Percentiles rank a stretch among this genome's conserved stretches.
Conservation (phyloP, 1,284 basidiomycete species). For the Naganishia liquefaciens region DNA sequence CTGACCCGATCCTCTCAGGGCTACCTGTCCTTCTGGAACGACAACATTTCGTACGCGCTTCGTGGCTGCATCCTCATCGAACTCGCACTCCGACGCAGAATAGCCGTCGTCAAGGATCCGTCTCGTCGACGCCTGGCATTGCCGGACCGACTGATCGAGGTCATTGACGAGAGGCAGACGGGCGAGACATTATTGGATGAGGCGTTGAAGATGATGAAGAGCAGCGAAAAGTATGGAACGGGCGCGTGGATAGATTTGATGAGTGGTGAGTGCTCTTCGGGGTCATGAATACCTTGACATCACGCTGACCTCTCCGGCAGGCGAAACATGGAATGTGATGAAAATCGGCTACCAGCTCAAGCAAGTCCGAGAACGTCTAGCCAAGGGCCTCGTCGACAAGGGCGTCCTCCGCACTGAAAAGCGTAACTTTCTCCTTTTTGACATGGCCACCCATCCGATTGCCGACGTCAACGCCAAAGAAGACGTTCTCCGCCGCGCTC, state of each 20-base stretch:
- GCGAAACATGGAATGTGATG: conserved; percentile 98
- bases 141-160: conserved; percentile 82
- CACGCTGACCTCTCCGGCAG: conserved; percentile 55
- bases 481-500: conserved; percentile 71
- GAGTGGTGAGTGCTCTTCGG: conserved; percentile 64
- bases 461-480: conserved; percentile 88
- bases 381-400: conserved; percentile 96
- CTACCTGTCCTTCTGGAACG: conserved; percentile 95
- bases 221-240: conserved; percentile 75
- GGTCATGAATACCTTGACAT: neutral
- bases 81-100: conserved; percentile 82
- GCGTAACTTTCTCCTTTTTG: conserved; percentile 94
- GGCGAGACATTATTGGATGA: conserved; percentile 95
- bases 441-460: conserved; percentile 96
- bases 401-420: conserved; percentile 95
- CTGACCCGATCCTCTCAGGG: conserved; percentile 59
- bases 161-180: conserved; percentile 84
- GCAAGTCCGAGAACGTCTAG: conserved; percentile 91
- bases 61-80: conserved; percentile 93
- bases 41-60: conserved; percentile 94
- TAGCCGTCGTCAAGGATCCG: conserved; percentile 82
- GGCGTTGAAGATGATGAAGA: conserved; percentile 89
- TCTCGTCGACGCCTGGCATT: conserved; percentile 73
- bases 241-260: conserved; percentile 92
- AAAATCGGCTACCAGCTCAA: conserved; percentile 97